Base-by-base conservation (phyloP, 441 rosid genomes). In the Dalechampia spathulata region DNA sequence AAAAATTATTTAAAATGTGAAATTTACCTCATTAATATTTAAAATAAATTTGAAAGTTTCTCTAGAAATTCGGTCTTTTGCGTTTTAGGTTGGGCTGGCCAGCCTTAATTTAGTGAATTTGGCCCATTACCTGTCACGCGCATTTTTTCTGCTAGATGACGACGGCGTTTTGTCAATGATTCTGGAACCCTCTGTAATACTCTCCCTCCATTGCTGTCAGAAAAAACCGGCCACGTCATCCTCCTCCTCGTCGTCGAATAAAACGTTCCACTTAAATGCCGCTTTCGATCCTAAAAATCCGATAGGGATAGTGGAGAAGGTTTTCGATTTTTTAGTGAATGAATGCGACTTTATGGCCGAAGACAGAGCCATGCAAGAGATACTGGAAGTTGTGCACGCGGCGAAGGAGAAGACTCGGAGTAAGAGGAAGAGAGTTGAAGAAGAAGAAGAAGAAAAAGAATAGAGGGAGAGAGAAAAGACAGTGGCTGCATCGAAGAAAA, bases 201-300 rank as follows among this genome's bases (percentile, higher is more conserved):
- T n/a, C n/a, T n/a, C n/a, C n/a, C n/a, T n/a, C n/a, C n/a, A n/a
- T n/a, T n/a, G n/a, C n/a, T n/a, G n/a, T n/a, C n/a, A n/a, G 26
- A 56, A 70, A 15, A 74, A 79, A 44, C 72, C 86, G 19, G 53
- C 72, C 0, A 1, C 64, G 21, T 3, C 43, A 5, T n/a, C n/a
- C n/a, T n/a, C n/a, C n/a, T n/a, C 79, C 0, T 59, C 82, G 0
- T 34, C 79, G 21, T 45, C 76, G 5, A 27, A 72, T 0, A 61
- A 68, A 16, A 17, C 71, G 20, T 37, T 61, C 50, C 22, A 69
- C 14, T 88, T 83, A 51, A 71, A 62, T 32, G 83, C 83, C 21
- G 62, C 65, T 2, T 75, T 92, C 49, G 85, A 88, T 82, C 73
- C 82, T 10, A 68, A 75, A 23, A 66, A 76, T 63, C 95, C 95